phyloP scores from a whole-genome alignment of 2,329 filamentous ascomycete genomes.

The Beauveria australis region DNA sequence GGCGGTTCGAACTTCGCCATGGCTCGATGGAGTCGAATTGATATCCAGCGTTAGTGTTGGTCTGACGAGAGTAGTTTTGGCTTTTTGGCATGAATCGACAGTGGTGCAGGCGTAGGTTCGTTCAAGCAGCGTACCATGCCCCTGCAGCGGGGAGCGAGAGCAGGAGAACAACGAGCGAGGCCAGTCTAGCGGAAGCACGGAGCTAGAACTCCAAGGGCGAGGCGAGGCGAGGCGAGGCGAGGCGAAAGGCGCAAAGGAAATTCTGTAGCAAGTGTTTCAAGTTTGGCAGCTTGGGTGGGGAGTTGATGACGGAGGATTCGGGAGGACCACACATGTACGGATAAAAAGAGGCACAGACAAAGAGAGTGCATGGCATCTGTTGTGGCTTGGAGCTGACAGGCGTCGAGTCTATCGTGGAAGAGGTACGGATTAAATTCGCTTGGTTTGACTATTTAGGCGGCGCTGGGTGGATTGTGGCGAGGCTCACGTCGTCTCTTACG shows the following conservation, averaged over 20 bases:
- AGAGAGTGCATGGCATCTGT: background rate
- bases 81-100: no score
- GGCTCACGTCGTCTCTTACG: background rate
- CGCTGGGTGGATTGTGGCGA: background rate
- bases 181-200: background rate
- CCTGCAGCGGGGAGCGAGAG: no score
- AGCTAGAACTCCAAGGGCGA: no score
- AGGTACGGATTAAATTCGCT: background rate
- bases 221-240: background rate
- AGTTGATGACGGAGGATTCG: background rate
- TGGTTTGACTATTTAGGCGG: background rate
- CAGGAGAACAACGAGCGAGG: background rate
- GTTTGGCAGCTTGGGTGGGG: background rate
- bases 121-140: no score
- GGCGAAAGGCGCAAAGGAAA: no score
- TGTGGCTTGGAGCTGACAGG: background rate
- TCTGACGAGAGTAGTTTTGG: background rate
- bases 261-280: background rate
- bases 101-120: background rate
- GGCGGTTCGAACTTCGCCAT: conserved; percentile 4
- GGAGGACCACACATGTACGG: background rate
- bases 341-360: background rate
- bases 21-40: background rate
- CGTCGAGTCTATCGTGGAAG: background rate
- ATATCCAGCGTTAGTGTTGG: background rate